Base-by-base conservation (phyloP, 768 basidiomycete genomes). In the Plicaturopsis crispa region DNA sequence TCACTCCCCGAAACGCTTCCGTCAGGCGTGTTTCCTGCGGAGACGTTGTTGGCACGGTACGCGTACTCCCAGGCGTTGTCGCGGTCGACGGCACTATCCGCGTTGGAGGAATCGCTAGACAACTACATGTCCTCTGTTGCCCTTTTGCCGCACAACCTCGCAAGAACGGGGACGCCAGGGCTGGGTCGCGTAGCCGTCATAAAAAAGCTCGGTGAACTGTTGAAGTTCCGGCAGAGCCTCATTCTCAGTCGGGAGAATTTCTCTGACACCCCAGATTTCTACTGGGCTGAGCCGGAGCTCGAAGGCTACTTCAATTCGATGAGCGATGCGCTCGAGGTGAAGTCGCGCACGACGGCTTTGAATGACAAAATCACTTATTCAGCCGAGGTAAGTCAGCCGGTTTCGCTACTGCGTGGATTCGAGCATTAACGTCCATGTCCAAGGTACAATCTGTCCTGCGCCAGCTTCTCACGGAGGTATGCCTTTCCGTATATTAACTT, bases 341-440 rank as follows among this genome's bases (percentile, higher is more conserved):
- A 80, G 50, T 66, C 77, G 19, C 75, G 94, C 14, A 85, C 88
- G 2, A 72, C 76, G 22, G 77, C 83, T 0, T 74, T 93, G 38
- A 93, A 94, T 52, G 87, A 90, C 52, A 96, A 94, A 55, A 91
- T 91, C 40, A 90, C 85, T 2, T 91, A 91, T 55, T 85, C 88
- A 5, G 81, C 83, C 3, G 88, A 91, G 67, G 79, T 73, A 33
- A 31, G 44, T 54, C n/a, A 18, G 18, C 18, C 11, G 37, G 40
- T 22, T 24, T 28, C 8, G 26, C 6, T n/a, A 17, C 8, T 41
- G 4, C 42, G 13, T 16, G 2, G 2, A 33, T 21, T 14, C 14
- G 10, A 14, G 23, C 41, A n/a, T 41, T 23, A 17, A 35, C 23
- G 38, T 42, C 17, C 43, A 35, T 5, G 17, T 24, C 24, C 35